Conservation (phyloP, 768 basidiomycete species). For the Pholiota molesta region DNA sequence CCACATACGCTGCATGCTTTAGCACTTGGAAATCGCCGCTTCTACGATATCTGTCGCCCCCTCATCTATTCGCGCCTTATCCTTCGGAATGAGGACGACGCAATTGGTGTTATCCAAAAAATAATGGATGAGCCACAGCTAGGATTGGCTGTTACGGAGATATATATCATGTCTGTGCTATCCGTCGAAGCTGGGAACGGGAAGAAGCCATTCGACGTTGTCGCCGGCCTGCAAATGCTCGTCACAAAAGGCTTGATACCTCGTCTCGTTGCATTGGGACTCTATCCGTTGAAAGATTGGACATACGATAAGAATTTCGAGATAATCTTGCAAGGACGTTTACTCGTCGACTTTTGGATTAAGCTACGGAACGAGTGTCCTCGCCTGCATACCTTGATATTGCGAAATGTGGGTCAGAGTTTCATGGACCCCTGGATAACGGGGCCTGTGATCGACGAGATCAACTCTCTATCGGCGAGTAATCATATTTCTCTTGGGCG, state of each 20-base stretch:
- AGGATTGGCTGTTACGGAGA: not conserved
- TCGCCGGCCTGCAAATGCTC: not conserved
- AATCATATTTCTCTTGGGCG: not conserved
- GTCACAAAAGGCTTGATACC: slow-evolving; percentile 4
- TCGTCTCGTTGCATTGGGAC: not conserved
- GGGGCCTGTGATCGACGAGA: slow-evolving; percentile 2
- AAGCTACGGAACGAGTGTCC: slow-evolving; percentile 5
- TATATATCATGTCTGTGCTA: slow-evolving; percentile 9
- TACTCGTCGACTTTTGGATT: slow-evolving; percentile 4
- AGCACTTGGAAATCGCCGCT: not conserved
- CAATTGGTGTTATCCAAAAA: slow-evolving; percentile 1
- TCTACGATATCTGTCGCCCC: not conserved
- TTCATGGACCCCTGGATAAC: slow-evolving; percentile 5
- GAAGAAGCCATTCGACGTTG: not conserved
- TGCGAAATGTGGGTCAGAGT: slow-evolving; percentile 1
- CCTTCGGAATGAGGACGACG: slow-evolving; percentile 9
- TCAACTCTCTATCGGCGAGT: not conserved
- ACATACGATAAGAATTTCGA: not conserved
- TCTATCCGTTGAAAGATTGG: slow-evolving; percentile 3
- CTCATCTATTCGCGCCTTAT: not conserved
- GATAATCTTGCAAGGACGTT: not conserved
- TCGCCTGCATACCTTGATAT: not conserved
- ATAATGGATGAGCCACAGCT: slow-evolving; percentile 2
- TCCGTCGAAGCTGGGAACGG: not conserved
- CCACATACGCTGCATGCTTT: not conserved